Conservation (phyloP, 2,329 filamentous ascomycete species). For the Chrysosporium queenslandicum region DNA sequence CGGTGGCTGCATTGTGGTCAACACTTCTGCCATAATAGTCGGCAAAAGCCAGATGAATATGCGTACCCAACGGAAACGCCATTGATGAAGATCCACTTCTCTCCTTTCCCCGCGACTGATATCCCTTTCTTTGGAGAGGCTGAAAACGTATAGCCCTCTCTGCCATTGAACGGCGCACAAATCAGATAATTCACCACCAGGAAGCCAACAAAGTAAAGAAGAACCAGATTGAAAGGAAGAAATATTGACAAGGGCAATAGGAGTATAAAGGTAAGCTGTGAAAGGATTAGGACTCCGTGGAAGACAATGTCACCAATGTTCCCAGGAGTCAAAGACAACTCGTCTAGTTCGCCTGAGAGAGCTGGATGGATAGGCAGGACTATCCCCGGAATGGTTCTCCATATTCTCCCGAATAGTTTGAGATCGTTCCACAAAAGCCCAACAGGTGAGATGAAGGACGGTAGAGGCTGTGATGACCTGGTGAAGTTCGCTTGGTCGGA, state of each 20-base stretch:
- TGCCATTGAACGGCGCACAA: slow-evolving; percentile 2
- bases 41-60: background rate
- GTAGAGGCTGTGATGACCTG: background rate
- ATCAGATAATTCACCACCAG: background rate
- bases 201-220: background rate
- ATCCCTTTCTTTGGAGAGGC: background rate
- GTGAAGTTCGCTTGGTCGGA: slow-evolving; percentile 3
- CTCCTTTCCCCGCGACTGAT: background rate
- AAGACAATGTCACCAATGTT: slow-evolving; percentile 5
- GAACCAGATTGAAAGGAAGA: background rate
- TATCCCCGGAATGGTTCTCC: slow-evolving; percentile 1
- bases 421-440: slow-evolving; percentile 5
- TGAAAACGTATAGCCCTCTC: background rate
- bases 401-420: background rate
- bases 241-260: background rate
- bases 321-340: background rate
- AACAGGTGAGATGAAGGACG: slow-evolving; percentile 3
- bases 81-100: slow-evolving; percentile 9
- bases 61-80: slow-evolving; percentile 6
- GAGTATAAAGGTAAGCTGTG: background rate
- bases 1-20: background rate
- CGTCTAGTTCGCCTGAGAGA: slow-evolving; percentile 6
- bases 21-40: background rate
- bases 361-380: slow-evolving; percentile 1
- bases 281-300: slow-evolving; percentile 8